Conservation (phyloP, 2,329 filamentous ascomycete genomes). For the Penicillium occitanis region DNA sequence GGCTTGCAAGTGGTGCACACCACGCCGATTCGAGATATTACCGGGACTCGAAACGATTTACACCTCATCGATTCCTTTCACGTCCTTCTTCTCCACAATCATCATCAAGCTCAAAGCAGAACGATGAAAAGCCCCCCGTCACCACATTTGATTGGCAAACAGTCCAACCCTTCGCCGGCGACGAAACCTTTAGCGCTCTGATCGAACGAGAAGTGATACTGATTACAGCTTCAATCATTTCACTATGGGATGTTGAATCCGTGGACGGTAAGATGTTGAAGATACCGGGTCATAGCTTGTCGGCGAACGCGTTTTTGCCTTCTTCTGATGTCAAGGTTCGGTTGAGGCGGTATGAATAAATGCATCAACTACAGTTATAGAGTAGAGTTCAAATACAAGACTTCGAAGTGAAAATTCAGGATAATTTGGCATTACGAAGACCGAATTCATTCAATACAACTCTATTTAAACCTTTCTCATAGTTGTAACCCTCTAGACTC, state of each 20-base stretch:
- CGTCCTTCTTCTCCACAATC: background rate
- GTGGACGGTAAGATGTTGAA: constrained; percentile 46
- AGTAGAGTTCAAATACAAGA: background rate
- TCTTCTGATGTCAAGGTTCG: constrained; percentile 55
- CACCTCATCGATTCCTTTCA: constrained; percentile 50
- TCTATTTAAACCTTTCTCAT: too few species aligned
- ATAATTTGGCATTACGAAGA: background rate
- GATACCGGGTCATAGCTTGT: constrained; percentile 52
- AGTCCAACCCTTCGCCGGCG: constrained; percentile 53
- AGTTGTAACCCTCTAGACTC: background rate
- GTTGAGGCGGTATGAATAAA: constrained; percentile 43
- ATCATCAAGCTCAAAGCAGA: constrained; percentile 24
- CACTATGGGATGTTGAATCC: constrained; percentile 58
- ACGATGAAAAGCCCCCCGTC: background rate
- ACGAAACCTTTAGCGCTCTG: constrained; percentile 40
- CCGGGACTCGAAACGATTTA: constrained; percentile 44
- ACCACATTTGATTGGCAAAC: constrained; percentile 38
- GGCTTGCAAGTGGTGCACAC: constrained; percentile 47
- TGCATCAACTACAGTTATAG: background rate
- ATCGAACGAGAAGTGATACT: constrained; percentile 53
- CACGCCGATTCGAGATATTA: constrained; percentile 46
- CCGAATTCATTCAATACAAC: too few species aligned
- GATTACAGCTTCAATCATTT: constrained; percentile 54
- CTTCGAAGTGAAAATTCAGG: background rate
- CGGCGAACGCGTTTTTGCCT: constrained; percentile 53